Evolutionary conservation across 495 filamentous ascomycete genomes (phyloP).

Genomic region (Aspergillus baeticus): DNA sequence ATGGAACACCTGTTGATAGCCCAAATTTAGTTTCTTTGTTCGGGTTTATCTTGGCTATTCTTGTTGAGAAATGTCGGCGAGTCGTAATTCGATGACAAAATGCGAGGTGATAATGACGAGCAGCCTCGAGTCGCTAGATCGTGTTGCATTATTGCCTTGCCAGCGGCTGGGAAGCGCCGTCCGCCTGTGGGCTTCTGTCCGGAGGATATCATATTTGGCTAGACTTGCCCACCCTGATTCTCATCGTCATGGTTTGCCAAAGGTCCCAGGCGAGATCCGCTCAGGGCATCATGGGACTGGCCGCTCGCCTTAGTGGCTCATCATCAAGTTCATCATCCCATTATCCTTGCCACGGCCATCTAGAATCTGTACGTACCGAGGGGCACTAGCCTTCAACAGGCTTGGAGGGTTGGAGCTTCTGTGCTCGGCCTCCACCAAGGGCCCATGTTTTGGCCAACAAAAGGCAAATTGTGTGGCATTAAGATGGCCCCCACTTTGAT

Average conservation of each 20-base stretch:
- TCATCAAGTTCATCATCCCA: constrained; percentile 3
- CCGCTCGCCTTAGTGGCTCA: constrained; percentile 13
- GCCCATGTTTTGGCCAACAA: constrained; percentile 10
- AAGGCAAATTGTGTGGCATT: constrained; percentile 14
- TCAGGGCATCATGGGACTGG: constrained; percentile 21
- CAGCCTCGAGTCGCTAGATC: neutral
- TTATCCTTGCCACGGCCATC: neutral
- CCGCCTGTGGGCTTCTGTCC: neutral
- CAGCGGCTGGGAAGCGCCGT: constrained; percentile 7
- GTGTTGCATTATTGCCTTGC: neutral
- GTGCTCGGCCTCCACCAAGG: neutral
- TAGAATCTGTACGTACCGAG: neutral
- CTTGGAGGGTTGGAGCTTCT: neutral
- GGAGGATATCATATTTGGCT: neutral
- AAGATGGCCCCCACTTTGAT: constrained; percentile 25
- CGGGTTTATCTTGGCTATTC: neutral
- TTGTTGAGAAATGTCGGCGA: too few relatives aligned
- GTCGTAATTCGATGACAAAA: neutral
- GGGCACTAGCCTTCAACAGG: constrained; percentile 2
- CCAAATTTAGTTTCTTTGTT: neutral
- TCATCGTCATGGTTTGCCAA: constrained; percentile 6
- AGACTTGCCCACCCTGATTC: neutral
- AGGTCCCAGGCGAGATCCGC: neutral
- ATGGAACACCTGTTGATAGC: constrained; percentile 18
- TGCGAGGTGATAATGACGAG: constrained; percentile 1